phyloP scores from a whole-genome alignment of 768 basidiomycete species.

The Tylopilus plumbeoviolaceoides region DNA sequence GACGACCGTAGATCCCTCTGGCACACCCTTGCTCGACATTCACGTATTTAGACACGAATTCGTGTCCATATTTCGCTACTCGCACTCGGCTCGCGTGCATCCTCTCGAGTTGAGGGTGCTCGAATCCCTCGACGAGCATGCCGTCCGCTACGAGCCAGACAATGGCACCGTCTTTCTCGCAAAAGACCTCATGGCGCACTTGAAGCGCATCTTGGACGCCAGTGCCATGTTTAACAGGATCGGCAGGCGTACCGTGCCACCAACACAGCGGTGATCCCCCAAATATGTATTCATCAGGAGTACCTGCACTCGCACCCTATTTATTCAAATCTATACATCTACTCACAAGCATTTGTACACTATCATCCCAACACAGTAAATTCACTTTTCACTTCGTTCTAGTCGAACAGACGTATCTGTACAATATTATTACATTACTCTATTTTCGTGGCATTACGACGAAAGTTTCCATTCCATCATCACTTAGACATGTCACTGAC shows the following conservation, averaged over 20 bases:
- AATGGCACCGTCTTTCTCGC: conserved; percentile 58
- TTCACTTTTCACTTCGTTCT: not conserved
- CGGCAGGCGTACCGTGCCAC: conserved; percentile 2
- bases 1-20: conserved; percentile 13
- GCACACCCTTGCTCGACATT: conserved; percentile 17
- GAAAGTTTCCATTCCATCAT: not conserved
- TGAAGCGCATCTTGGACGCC: conserved; percentile 29
- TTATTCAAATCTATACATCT: conserved; percentile 1
- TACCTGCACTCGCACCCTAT: conserved; percentile 1
- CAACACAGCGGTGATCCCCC: conserved; percentile 11
- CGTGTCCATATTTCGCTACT: conserved; percentile 59
- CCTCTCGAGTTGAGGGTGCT: conserved; percentile 43
- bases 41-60: conserved; percentile 48
- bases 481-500: not conserved
- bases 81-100: conserved; percentile 41
- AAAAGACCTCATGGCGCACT: conserved; percentile 34
- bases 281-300: not conserved
- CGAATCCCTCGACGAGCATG: conserved; percentile 45
- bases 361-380: conserved; percentile 9
- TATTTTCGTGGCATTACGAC: not conserved
- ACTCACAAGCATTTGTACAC: conserved; percentile 17
- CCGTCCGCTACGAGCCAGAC: conserved; percentile 54
- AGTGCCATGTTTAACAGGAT: conserved; percentile 12
- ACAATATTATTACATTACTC: not conserved
- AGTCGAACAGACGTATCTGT: not conserved